Percentiles rank a stretch among this genome's conserved stretches.
phyloP scores from a whole-genome alignment of 805 yeast species.

The Pichia cephalocereana region DNA sequence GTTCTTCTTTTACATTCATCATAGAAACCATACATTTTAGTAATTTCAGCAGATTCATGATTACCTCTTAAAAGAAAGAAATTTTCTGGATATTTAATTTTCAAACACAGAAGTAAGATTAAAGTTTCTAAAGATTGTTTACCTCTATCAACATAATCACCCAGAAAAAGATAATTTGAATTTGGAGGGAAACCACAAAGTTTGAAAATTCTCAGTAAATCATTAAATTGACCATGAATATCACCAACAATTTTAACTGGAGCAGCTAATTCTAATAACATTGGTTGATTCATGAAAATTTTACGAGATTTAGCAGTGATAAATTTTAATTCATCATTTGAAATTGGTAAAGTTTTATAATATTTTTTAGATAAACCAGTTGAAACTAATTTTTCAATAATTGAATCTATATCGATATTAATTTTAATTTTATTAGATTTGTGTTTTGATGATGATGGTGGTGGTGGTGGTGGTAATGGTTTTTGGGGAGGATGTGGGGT shows the following conservation, averaged over 20 bases:
- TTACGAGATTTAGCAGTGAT: conserved; percentile 52
- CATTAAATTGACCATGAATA: conserved; percentile 62
- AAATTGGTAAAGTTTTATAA: conserved; percentile 41
- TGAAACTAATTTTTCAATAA: conserved; percentile 51
- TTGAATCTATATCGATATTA: conserved; percentile 45
- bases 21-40: conserved; percentile 51
- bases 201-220: conserved; percentile 44
- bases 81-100: conserved; percentile 51
- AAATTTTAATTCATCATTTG: conserved; percentile 44
- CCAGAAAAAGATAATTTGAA: conserved; percentile 45
- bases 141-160: conserved; percentile 55
- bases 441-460: background rate
- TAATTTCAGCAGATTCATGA: conserved; percentile 50
- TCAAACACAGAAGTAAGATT: conserved; percentile 40
- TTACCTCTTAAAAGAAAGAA: conserved; percentile 53
- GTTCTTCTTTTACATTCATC: conserved; percentile 50
- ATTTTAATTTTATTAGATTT: conserved; percentile 1
- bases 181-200: conserved; percentile 54
- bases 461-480: too few relatives aligned
- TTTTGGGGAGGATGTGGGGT: too few relatives aligned
- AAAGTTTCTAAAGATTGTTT: conserved; percentile 49
- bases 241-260: conserved; percentile 82
- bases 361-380: conserved; percentile 36
- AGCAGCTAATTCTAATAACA: conserved; percentile 55
- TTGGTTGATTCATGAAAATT: conserved; percentile 55